These are phyloP conservation scores for Mentha longifolia DNA, from an alignment of 257 asterid species.

Conservation along the genomic window DNA sequence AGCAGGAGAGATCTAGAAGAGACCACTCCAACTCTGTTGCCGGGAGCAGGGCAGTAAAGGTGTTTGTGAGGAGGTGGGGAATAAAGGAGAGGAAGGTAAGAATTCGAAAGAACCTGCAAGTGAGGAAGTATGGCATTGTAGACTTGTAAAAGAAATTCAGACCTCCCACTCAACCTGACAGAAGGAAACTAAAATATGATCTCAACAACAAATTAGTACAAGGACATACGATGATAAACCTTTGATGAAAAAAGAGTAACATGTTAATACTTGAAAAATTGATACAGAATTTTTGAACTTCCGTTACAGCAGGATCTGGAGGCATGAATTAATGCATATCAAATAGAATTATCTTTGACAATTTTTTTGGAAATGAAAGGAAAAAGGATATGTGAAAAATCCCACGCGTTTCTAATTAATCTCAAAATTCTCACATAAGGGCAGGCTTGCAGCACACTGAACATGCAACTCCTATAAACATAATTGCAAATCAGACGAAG, in stretches of 20 bases:
- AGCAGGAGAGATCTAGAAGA: constrained; percentile 16
- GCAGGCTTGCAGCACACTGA: neutral
- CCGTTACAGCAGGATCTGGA: neutral
- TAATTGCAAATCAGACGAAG: neutral
- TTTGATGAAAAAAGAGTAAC: neutral
- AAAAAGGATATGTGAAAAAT: neutral
- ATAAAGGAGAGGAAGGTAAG: constrained; percentile 14
- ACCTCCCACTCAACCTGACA: constrained; percentile 74
- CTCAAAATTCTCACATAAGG: neutral
- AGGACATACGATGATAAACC: constrained; percentile 17
- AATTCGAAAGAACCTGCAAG: constrained; percentile 68
- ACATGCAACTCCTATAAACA: neutral
- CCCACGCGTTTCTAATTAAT: neutral
- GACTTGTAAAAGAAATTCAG: constrained; percentile 55
- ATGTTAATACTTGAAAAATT: neutral
- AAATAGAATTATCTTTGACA: neutral
- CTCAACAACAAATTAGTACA: constrained; percentile 1
- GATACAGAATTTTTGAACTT: neutral
- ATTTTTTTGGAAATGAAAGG: neutral
- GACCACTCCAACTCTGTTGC: neutral
- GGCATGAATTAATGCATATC: neutral
- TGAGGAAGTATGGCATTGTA: constrained; percentile 61
- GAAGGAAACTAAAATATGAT: constrained; percentile 6
- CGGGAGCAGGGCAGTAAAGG: neutral
- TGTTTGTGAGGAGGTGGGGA: neutral